phyloP scores from a whole-genome alignment of 139 green algal species.

The Tetradesmus lagerheimii region DNA sequence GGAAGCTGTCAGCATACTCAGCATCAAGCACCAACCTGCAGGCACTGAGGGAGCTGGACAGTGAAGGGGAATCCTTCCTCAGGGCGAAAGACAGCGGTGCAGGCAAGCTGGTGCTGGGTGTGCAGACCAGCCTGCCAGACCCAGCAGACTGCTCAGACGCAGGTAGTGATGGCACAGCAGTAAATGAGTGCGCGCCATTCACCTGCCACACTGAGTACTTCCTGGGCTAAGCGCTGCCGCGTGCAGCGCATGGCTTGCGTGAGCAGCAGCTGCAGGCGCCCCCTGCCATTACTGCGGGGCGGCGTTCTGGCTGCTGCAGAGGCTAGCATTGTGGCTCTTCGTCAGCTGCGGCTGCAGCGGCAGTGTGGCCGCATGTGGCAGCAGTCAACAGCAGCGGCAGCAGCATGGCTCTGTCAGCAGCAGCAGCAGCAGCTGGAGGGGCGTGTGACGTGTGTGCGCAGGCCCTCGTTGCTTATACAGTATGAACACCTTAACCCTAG shows the following conservation, averaged over 20 bases:
- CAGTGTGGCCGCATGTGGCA: neutral
- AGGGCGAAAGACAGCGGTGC: slow-evolving; percentile 6
- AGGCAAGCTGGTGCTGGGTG: slow-evolving; percentile 17
- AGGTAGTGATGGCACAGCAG: slow-evolving; percentile 27
- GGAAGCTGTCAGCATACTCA: slow-evolving; percentile 45
- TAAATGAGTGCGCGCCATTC: slow-evolving; percentile 40
- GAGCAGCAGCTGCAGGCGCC: neutral
- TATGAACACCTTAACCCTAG: neutral
- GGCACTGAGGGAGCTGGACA: slow-evolving; percentile 55
- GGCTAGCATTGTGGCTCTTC: neutral
- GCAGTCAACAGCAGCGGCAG: neutral
- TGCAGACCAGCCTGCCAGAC: neutral
- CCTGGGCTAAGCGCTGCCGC: neutral
- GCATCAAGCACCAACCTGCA: slow-evolving; percentile 55
- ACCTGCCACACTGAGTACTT: slow-evolving; percentile 47
- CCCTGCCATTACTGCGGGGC: neutral
- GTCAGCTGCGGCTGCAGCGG: neutral
- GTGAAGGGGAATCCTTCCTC: slow-evolving; percentile 54
- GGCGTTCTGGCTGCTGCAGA: neutral
- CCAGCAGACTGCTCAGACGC: slow-evolving; percentile 26
- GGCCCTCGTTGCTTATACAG: neutral
- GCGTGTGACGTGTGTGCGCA: neutral
- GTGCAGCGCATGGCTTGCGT: neutral
- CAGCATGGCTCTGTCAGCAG: neutral
- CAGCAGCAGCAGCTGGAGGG: neutral